Percentiles rank a stretch among this genome's conserved stretches.
Evolutionary conservation across 2,329 filamentous ascomycete species (phyloP).

Genomic region (Sordariomycetes sp.): DNA sequence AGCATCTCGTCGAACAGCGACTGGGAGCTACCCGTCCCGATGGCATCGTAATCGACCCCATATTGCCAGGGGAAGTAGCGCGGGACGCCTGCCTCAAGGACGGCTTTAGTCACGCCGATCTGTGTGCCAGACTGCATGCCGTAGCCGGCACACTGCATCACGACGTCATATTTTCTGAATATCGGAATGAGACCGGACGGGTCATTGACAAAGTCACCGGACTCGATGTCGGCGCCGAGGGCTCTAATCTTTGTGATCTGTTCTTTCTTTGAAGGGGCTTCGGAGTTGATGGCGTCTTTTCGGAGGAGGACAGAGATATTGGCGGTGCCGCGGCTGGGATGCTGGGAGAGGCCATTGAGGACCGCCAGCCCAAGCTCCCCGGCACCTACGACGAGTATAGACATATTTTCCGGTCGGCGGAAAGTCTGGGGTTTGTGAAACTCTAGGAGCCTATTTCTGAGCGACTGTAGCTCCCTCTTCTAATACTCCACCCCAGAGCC

Average conservation of each 20-base stretch:
- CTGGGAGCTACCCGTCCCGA: slow-evolving; percentile 45
- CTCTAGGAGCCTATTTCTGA: neutral
- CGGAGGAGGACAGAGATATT: slow-evolving; percentile 42
- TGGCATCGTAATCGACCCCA: slow-evolving; percentile 56
- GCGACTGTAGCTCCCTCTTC: neutral
- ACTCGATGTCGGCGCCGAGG: slow-evolving; percentile 24
- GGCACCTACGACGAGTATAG: slow-evolving; percentile 50
- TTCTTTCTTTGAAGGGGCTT: slow-evolving; percentile 20
- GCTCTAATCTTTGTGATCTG: slow-evolving; percentile 18
- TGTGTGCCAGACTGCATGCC: slow-evolving; percentile 39
- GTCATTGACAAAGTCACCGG: slow-evolving; percentile 27
- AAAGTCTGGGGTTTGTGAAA: neutral
- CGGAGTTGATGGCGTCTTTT: slow-evolving; percentile 25
- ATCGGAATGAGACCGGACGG: slow-evolving; percentile 21
- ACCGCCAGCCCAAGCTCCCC: slow-evolving; percentile 51
- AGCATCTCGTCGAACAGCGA: slow-evolving; percentile 58
- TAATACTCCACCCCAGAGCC: neutral
- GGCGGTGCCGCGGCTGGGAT: slow-evolving; percentile 23
- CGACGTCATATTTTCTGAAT: slow-evolving; percentile 32
- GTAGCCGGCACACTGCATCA: slow-evolving; percentile 52
- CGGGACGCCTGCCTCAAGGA: slow-evolving; percentile 30
- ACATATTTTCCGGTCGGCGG: neutral
- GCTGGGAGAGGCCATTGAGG: slow-evolving; percentile 31
- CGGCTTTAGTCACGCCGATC: slow-evolving; percentile 41
- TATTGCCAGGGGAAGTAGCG: slow-evolving; percentile 62